Evolutionary conservation across 2,329 filamentous ascomycete genomes (phyloP), one percentile per base, ranked within the genome.

Genomic region (Clonostachys rosea): DNA sequence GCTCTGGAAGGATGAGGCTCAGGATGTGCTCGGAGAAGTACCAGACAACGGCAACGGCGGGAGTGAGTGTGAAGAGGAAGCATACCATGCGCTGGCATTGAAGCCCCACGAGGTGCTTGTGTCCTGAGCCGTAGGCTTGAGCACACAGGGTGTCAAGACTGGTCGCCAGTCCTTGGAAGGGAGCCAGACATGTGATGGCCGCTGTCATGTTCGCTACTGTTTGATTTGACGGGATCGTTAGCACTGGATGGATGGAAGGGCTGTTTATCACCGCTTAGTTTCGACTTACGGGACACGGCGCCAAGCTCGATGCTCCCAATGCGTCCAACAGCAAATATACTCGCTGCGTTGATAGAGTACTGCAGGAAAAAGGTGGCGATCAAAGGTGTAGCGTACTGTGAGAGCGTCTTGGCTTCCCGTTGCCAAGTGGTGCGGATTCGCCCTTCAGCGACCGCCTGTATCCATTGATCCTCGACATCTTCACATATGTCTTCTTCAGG

Each of bases 101-200:
- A 47, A 94, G 65, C 2, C 89, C 89, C 11, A 97, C 92, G 6
- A 97, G 79, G 55, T 91, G 87, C 61, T 87, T 95, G 62, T 87
- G 87, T 0, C 92, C 92, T 1, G 89, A 95, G 3, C 94, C 92
- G 61, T 95, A 97, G 1, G 94, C 92, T 66, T 97, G 92, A 0
- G 92, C 83, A 64, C 92, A 96, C 3, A 97, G 81, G 0, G 92
- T 97, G 66, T 97, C 92, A 36, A 97, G 74, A 53, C 86, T 89
- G 5, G 92, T 97, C 1, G 91, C 86, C 13, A 97, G 76, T n/a
- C 91, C 87, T 60, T 91, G 87, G 60, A 89, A 87, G 14, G 89
- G 82, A 1, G 86, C 86, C 57, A 87, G 85, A 49, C 86, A 89
- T 13, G 81, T 87, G 55, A 94, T 91, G 53, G 83, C 89, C 30